A percentile compares a stretch with the other conserved stretches of the same genome.
Conservation (phyloP, 208 protist genomes). For the Polymyxa betae region DNA sequence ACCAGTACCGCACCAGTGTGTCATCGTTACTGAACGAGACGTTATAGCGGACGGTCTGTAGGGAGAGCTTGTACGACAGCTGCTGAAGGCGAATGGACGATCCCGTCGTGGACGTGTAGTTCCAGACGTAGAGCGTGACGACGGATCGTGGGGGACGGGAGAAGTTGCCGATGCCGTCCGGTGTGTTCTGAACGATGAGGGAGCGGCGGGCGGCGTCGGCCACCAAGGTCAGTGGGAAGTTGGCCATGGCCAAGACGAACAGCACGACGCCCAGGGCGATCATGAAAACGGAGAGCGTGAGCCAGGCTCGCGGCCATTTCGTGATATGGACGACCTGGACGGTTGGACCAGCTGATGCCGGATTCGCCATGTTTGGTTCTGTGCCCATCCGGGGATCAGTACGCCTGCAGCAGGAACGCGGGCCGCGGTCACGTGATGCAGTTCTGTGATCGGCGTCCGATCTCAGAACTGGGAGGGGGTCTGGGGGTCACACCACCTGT, state of each 20-base stretch:
- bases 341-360: too few species aligned
- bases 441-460: too few species aligned
- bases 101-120: constrained; percentile 2
- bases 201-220: neutral
- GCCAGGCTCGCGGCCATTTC: neutral
- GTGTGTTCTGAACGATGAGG: constrained; percentile 17
- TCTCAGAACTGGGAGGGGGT: too few species aligned
- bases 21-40: constrained; percentile 22
- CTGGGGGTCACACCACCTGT: too few species aligned
- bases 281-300: neutral
- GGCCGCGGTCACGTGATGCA: too few species aligned
- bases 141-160: neutral
- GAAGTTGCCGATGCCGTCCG: neutral
- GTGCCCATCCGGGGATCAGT: too few species aligned
- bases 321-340: too few species aligned
- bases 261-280: neutral
- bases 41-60: neutral
- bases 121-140: neutral
- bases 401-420: too few species aligned
- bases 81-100: neutral
- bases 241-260: constrained; percentile 29
- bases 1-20: constrained; percentile 23
- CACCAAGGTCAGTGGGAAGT: constrained; percentile 26
- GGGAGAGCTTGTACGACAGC: neutral
- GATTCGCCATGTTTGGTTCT: too few species aligned